Percentiles rank a stretch among this genome's conserved stretches.
Conservation (phyloP, 2,329 filamentous ascomycete genomes). For the Dendryphion nanum region DNA sequence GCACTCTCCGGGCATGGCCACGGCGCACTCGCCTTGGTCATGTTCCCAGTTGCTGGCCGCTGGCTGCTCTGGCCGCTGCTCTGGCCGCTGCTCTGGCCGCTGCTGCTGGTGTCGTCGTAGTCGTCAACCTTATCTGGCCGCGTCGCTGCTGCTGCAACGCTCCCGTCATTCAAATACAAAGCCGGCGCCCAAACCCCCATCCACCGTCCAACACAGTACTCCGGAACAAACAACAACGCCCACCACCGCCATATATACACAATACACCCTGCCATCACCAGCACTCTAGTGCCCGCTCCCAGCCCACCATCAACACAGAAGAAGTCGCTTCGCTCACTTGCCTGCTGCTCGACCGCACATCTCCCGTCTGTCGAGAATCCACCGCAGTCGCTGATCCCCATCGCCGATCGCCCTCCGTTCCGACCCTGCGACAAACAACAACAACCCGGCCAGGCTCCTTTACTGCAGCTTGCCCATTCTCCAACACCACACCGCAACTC, state of each 20-base stretch:
- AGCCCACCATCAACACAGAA: not conserved
- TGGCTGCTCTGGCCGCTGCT: too few relatives aligned
- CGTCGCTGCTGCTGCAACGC: not conserved
- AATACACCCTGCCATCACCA: too few relatives aligned
- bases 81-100: too few relatives aligned
- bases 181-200: not conserved
- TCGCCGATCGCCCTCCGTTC: conserved; percentile 29
- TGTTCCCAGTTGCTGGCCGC: too few relatives aligned
- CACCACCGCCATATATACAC: not conserved
- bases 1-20: not conserved
- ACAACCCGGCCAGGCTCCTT: conserved; percentile 17
- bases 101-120: not conserved
- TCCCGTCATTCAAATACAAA: not conserved
- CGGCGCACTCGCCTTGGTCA: too few relatives aligned
- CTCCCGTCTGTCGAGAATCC: conserved; percentile 9
- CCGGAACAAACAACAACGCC: not conserved
- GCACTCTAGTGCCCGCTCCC: not conserved
- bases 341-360: conserved; percentile 2
- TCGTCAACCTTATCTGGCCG: conserved; percentile 2
- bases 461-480: conserved; percentile 29
- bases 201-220: not conserved
- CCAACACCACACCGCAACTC: not conserved
- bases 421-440: conserved; percentile 15
- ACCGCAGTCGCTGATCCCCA: conserved; percentile 28
- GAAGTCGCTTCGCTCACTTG: not conserved